A percentile compares a stretch with the other conserved stretches of the same genome.
These are phyloP conservation scores for Escovopsis sp. DNA, from an alignment of 2,329 filamentous ascomycete species.

Conservation along the genomic window DNA sequence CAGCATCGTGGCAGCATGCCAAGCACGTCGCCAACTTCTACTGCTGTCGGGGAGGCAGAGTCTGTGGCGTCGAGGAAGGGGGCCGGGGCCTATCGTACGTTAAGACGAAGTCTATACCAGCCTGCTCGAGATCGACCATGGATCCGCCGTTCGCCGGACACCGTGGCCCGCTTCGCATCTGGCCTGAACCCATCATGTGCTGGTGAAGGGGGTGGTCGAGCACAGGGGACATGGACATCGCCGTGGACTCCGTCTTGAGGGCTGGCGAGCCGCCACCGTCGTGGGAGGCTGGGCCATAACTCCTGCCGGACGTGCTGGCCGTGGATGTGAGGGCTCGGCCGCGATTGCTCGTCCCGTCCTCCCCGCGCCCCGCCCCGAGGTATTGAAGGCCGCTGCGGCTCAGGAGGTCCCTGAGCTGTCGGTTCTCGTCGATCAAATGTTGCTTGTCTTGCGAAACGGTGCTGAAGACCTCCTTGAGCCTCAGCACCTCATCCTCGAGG, in stretches of 20 bases:
- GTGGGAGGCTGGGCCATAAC: slow-evolving; percentile 37
- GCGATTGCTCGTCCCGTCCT: slow-evolving; percentile 30
- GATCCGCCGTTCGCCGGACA: slow-evolving; percentile 21
- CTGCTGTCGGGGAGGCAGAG: slow-evolving; percentile 47
- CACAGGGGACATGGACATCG: slow-evolving; percentile 22
- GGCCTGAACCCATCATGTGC: slow-evolving; percentile 17
- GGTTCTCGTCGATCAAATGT: slow-evolving; percentile 63
- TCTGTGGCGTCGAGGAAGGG: slow-evolving; percentile 43
- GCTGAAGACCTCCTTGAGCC: slow-evolving; percentile 73
- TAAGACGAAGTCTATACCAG: slow-evolving; percentile 81
- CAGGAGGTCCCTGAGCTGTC: slow-evolving; percentile 46
- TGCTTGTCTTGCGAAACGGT: slow-evolving; percentile 62
- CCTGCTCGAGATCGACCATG: slow-evolving; percentile 63
- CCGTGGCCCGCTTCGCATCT: slow-evolving; percentile 14
- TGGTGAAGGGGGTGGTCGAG: slow-evolving; percentile 10
- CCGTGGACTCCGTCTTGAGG: slow-evolving; percentile 26
- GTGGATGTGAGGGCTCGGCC: slow-evolving; percentile 31
- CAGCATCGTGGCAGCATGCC: slow-evolving; percentile 2
- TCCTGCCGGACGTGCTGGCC: slow-evolving; percentile 43
- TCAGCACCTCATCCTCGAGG: slow-evolving; percentile 78
- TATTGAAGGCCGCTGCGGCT: slow-evolving; percentile 34
- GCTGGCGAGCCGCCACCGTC: slow-evolving; percentile 33
- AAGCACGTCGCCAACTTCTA: no score
- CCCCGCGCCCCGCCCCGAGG: slow-evolving; percentile 13
- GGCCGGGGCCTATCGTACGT: slow-evolving; percentile 50